phyloP scores from a whole-genome alignment of 2,329 filamentous ascomycete genomes.

The Calonectria leucothoes region DNA sequence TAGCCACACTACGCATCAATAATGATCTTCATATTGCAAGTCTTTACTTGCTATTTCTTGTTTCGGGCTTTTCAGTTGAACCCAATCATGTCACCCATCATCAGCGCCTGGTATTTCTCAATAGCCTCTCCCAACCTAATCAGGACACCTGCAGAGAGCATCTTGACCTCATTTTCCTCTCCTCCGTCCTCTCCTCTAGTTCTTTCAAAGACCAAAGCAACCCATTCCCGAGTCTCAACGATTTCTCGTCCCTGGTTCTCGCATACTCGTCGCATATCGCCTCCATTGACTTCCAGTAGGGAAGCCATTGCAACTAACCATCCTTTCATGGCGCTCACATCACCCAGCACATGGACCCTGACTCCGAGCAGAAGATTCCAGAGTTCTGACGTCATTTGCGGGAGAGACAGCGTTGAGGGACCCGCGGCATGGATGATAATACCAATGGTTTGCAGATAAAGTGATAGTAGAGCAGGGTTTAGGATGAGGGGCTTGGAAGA shows the following conservation, averaged over 20 bases:
- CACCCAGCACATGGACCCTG: slow-evolving; percentile 68
- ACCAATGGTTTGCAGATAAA: slow-evolving; percentile 88
- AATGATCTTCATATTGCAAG: background rate
- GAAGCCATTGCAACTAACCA: slow-evolving; percentile 84
- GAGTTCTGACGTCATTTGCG: slow-evolving; percentile 85
- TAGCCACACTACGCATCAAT: slow-evolving; percentile 11
- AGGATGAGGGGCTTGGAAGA: slow-evolving; percentile 71
- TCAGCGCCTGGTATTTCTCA: slow-evolving; percentile 80
- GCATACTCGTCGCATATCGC: slow-evolving; percentile 78
- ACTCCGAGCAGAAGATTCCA: slow-evolving; percentile 84
- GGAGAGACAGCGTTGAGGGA: slow-evolving; percentile 79
- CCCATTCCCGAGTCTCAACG: slow-evolving; percentile 91
- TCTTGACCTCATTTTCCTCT: slow-evolving; percentile 84
- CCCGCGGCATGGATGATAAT: slow-evolving; percentile 87
- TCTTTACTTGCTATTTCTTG: background rate
- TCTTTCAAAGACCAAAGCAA: slow-evolving; percentile 77
- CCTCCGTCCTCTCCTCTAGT: slow-evolving; percentile 61
- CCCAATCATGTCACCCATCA: slow-evolving; percentile 77
- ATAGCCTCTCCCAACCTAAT: slow-evolving; percentile 84
- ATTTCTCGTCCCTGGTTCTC: slow-evolving; percentile 80
- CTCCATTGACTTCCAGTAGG: slow-evolving; percentile 83
- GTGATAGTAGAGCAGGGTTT: slow-evolving; percentile 79
- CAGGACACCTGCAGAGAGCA: slow-evolving; percentile 80
- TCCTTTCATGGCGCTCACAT: slow-evolving; percentile 76
- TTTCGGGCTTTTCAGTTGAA: slow-evolving; percentile 34